Base-by-base conservation (phyloP, 1,139 yeast species). In the Blastobotrys serpentis region DNA sequence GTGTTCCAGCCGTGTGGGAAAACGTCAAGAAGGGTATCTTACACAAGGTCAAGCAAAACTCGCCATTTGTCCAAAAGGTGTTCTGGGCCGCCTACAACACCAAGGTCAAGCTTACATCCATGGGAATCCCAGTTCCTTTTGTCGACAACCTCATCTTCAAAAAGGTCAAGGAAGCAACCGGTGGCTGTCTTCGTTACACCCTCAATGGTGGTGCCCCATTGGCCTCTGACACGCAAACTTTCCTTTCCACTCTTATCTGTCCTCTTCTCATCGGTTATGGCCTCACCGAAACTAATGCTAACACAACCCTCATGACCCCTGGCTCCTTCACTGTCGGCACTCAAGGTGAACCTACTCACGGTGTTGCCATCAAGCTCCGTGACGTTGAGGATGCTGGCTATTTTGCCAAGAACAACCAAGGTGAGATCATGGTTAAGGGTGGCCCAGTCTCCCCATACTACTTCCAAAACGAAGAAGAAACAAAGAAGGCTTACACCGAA, bases 1-100 rank as follows among this genome's bases (percentile, higher is more conserved):
- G 96, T 67, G 98, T 94, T 49, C 98, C 98, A 13, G 96, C 98
- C 2, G 98, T 92, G 48, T 94, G 97, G 96, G 99, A 92, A 74
- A 78, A 85, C 25, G 88, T 92, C 53, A 84, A 95, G 70, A 92
- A 92, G 74, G 99, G 98, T 50, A 86, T 92, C 52, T 59, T 87
- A 55, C 78, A 80, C 48, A 90, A 90, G 71, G 77, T 94, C 53
- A 74, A 75, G 56, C 79, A 80, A 60, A 77, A 77, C 62, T 86
- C 96, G 11, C 61, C 80, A 13, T 58, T 84, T 32, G 76, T 80
- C 36, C 96, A 89, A 70, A 86, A 79, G 67, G 61, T 92, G 41
- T 94, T 92, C 68, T 94, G 98, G 98, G 75, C 81, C 36, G 95
- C 96, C 11, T 89, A 75, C 70, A 76, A 77, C 59, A 79, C 94